Conservation (phyloP, 2,329 filamentous ascomycete genomes). For the Sclerotinia trifoliorum region DNA sequence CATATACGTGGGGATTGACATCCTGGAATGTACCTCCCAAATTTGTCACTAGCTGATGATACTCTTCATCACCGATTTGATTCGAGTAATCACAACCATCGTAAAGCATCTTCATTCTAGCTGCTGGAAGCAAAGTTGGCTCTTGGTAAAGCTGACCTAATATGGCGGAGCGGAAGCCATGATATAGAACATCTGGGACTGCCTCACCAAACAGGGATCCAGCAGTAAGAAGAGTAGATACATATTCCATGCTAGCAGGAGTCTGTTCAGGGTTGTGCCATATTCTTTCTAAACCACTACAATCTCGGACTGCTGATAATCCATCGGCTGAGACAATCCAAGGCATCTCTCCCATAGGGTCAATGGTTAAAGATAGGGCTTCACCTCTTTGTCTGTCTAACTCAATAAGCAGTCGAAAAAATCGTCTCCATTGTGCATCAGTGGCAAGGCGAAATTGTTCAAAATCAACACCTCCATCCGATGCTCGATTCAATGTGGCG, state of each 20-base stretch:
- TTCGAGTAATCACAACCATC: slow-evolving; percentile 75
- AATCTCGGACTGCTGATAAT: slow-evolving; percentile 74
- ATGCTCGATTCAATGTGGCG: slow-evolving; percentile 60
- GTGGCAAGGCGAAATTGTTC: slow-evolving; percentile 70
- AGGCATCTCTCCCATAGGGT: slow-evolving; percentile 66
- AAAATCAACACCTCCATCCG: slow-evolving; percentile 69
- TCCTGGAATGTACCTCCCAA: slow-evolving; percentile 65
- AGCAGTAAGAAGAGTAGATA: slow-evolving; percentile 64
- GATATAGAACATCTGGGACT: slow-evolving; percentile 67
- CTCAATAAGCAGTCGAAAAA: slow-evolving; percentile 82
- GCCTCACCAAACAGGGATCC: slow-evolving; percentile 68
- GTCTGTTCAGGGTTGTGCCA: slow-evolving; percentile 61
- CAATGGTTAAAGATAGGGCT: slow-evolving; percentile 73
- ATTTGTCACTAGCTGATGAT: slow-evolving; percentile 63
- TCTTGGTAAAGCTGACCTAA: slow-evolving; percentile 73
- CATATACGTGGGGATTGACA: slow-evolving; percentile 56
- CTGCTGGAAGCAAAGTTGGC: slow-evolving; percentile 64
- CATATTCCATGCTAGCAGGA: slow-evolving; percentile 52
- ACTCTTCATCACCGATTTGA: slow-evolving; percentile 80
- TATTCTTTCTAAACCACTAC: slow-evolving; percentile 73
- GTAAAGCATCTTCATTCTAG: slow-evolving; percentile 75
- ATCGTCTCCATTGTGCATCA: slow-evolving; percentile 83
- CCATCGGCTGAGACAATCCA: slow-evolving; percentile 86
- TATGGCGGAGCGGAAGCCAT: slow-evolving; percentile 66
- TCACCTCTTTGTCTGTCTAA: slow-evolving; percentile 84